Conservation (phyloP, 1,284 basidiomycete genomes). For the Neonothopanus nambi region DNA sequence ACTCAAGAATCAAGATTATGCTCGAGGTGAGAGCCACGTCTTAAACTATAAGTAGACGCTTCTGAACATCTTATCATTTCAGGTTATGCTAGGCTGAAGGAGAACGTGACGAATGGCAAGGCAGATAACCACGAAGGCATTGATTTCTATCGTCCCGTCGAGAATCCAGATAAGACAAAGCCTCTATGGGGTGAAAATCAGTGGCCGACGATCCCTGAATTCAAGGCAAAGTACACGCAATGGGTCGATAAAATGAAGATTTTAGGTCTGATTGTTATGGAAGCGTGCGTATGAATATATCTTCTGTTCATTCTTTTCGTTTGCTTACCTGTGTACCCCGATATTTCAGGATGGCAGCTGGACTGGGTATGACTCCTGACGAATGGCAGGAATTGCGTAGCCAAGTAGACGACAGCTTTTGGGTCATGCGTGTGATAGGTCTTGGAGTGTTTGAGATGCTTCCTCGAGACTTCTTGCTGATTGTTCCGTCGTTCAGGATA, state of each 20-base stretch:
- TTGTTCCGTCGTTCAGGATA: conserved; percentile 58
- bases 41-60: background rate
- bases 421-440: conserved; percentile 86
- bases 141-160: conserved; percentile 78
- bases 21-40: conserved; percentile 59
- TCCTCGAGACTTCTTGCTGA: conserved; percentile 1
- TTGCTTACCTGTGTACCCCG: conserved; percentile 1
- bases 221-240: conserved; percentile 60
- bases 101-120: conserved; percentile 85
- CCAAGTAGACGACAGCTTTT: conserved; percentile 81
- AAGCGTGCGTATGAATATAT: conserved; percentile 61
- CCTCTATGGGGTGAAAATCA: conserved; percentile 82
- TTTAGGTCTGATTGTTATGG: conserved; percentile 76
- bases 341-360: conserved; percentile 68
- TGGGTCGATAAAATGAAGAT: conserved; percentile 85
- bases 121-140: conserved; percentile 85
- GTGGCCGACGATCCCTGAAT: conserved; percentile 66
- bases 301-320: background rate
- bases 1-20: conserved; percentile 66
- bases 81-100: conserved; percentile 73
- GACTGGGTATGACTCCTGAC: conserved; percentile 66
- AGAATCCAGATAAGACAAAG: conserved; percentile 65
- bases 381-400: conserved; percentile 69
- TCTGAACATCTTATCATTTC: conserved; percentile 5
- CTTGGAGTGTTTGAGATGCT: conserved; percentile 19